Evolutionary conservation across 169 alveolate species (phyloP).

Genomic region (Plasmodium reichenowi): DNA sequence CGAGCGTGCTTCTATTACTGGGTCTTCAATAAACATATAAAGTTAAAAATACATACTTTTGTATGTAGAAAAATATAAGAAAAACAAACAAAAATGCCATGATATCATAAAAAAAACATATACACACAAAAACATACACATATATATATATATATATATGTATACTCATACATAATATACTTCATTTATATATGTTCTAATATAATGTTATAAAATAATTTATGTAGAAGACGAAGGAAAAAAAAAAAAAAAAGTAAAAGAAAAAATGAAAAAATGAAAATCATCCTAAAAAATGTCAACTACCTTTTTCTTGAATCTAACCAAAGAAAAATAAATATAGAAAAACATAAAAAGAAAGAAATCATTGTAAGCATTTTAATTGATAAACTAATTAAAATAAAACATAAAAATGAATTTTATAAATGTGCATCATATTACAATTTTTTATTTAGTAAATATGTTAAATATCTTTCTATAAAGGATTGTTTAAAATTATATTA

Average conservation of each 20-base stretch:
- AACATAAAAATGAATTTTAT: constrained; percentile 36
- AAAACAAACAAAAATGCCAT: too few relatives aligned
- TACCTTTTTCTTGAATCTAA: not conserved
- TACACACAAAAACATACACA: too few relatives aligned
- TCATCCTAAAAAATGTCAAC: constrained; percentile 1
- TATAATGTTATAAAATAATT: too few relatives aligned
- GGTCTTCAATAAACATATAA: too few relatives aligned
- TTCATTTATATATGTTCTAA: too few relatives aligned
- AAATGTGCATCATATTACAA: constrained; percentile 37
- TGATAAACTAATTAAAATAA: constrained; percentile 42
- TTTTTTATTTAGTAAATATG: constrained; percentile 43
- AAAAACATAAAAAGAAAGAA: not conserved
- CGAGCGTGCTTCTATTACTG: too few relatives aligned
- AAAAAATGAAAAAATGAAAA: constrained; percentile 17
- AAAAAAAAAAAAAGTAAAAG: not conserved
- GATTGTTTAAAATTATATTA: constrained; percentile 40
- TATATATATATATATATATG: too few relatives aligned
- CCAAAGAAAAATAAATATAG: constrained; percentile 7
- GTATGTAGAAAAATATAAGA: too few relatives aligned
- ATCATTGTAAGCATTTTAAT: constrained; percentile 31
- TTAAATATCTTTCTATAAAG: constrained; percentile 21
- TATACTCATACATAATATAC: too few relatives aligned
- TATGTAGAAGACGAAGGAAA: not conserved
- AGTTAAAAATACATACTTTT: too few relatives aligned
- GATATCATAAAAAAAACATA: too few relatives aligned